Evolutionary conservation across 768 basidiomycete genomes (phyloP), one percentile per base, ranked within the genome.

Genomic region (Steccherinum ochraceum): DNA sequence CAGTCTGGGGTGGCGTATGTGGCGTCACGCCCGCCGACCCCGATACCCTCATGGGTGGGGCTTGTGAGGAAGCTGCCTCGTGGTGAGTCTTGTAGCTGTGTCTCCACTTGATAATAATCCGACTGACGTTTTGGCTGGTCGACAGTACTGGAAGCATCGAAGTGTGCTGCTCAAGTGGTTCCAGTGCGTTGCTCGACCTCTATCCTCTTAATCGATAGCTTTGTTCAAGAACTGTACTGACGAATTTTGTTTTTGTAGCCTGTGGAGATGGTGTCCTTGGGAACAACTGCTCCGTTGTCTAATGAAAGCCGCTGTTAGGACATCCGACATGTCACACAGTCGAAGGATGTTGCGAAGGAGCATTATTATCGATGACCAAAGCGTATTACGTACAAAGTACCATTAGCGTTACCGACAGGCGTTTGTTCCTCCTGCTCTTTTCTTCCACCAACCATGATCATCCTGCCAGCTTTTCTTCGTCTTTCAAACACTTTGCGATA

Each of bases 1-100:
- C 42, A 27, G 26, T 24, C n/a, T 56, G 54, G 54, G 7, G 39
- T 12, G 21, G 19, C 21, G 40, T 45, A 26, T 56, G 50, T 42
- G 50, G 42, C 13, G 26, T 52, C 41, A 26, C n/a, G 7, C 51
- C 54, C 2, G n/a, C 51, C 1, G 44, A 40, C 13, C 47, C 54
- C 10, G 43, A 45, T 20, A 25, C 41, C 3, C 48, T 52, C 4
- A 52, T 56, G 13, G 54, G 51, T 3, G 47, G 43, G 42, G 51
- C 11, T 2, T 26, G 16, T 52, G 47, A 48, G 18, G 47, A 39
- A 18, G 5, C 18, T 19, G 20, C 41, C 10, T 7, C 18, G 7
- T 35, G 30, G 30, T 35, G 30, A 35, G 30, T 7, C 7, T 7
- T 35, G n/a, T n/a, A n/a, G n/a, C n/a, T n/a, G n/a, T n/a, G n/a